phyloP scores from a whole-genome alignment of 306 rosid species.

The Carpinus fangiana region DNA sequence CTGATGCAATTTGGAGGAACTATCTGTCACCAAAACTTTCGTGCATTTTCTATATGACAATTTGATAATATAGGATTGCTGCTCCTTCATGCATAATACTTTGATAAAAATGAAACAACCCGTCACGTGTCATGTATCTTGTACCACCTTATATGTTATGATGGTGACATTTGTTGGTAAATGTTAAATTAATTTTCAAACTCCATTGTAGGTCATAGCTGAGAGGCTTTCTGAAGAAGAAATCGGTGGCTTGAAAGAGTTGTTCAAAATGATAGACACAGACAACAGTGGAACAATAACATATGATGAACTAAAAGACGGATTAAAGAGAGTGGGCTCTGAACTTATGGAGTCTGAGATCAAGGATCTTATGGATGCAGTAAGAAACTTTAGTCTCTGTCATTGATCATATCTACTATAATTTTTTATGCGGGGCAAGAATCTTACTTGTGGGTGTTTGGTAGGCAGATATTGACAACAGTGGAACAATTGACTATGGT shows the following conservation, averaged over 20 bases:
- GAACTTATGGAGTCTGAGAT: conserved; percentile 68
- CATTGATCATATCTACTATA: neutral
- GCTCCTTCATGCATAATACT: neutral
- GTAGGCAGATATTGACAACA: conserved; percentile 59
- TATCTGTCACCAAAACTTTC: neutral
- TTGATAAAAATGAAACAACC: neutral
- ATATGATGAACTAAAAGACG: conserved; percentile 58
- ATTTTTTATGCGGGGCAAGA: neutral
- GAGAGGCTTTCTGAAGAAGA: conserved; percentile 68
- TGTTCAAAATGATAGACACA: conserved; percentile 58
- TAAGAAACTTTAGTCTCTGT: conserved; percentile 24
- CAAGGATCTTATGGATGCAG: conserved; percentile 66
- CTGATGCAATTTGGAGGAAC: neutral
- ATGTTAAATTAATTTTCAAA: neutral
- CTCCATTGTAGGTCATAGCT: conserved; percentile 49
- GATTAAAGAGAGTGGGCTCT: conserved; percentile 58
- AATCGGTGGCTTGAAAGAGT: conserved; percentile 61
- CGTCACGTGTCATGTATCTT: neutral
- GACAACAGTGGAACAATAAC: conserved; percentile 64
- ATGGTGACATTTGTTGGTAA: neutral
- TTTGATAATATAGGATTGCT: neutral
- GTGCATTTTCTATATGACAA: neutral
- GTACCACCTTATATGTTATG: neutral
- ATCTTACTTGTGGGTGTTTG: conserved; percentile 10
- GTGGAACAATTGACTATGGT: conserved; percentile 59